Base-by-base conservation (phyloP, 1,284 basidiomycete genomes). In the Rhodotorula sp. region DNA sequence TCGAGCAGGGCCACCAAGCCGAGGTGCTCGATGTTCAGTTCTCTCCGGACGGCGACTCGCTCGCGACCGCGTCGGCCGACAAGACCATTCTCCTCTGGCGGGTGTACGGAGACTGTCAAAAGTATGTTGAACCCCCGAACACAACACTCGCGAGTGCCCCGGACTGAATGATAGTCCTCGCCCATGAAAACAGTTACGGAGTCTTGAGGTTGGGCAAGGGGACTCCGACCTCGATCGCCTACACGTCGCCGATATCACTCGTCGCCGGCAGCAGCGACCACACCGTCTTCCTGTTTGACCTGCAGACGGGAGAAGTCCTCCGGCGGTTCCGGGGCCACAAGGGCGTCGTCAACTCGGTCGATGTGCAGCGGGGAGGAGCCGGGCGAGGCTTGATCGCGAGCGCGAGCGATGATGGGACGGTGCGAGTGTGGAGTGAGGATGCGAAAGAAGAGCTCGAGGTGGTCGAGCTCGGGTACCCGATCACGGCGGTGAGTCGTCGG, bases 371-470 rank as follows among this genome's bases (percentile, higher is more conserved):
- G 20, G 86, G 87, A 49, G 91, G 91, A 3, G 87, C 89, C 0
- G 82, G 82, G 14, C 67, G 80, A 37, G 93, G 95, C 80, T 85
- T 95, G 46, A 80, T 95, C 29, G 88, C 87, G 12, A 93, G 90
- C 1, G 93, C 87, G 18, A 89, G 89, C 29, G 94, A 97, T 78
- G 94, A 97, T 78, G 91, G 92, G 1, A 88, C 88, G 0, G 91
- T 95, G 33, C 86, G 89, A 66, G 83, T 96, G 7, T 96, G 93
- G 92, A 91, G 93, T 71, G 87, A 91, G 44, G 88, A 87, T n/a
- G 80, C 82, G 1, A 95, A 93, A 80, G 83, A 87, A 14, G 85
- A 90, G 30, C 86, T 95, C 20, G 88, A 88, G 29, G 87, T 88
- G 46, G 90, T 93, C 77, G 88, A 93, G 74, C 79, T 95, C 59